These are phyloP conservation scores for Globisporangium mamillatum DNA, from an alignment of 352 stramenopile genomes.

Conservation along the genomic window DNA sequence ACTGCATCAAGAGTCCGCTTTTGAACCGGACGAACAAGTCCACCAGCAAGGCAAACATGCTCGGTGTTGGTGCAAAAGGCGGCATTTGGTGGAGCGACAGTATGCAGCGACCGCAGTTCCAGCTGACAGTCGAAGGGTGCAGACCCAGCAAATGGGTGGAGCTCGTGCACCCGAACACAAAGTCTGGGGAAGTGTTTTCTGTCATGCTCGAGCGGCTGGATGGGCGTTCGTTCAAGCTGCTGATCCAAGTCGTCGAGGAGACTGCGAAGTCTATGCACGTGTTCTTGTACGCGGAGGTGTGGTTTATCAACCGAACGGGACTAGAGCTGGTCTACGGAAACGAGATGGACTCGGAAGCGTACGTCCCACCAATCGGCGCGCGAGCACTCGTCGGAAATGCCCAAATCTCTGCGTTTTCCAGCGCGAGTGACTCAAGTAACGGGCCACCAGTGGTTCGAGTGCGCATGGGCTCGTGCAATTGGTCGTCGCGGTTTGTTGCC, in stretches of 20 bases:
- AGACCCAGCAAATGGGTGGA: constrained; percentile 66
- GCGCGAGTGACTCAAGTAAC: constrained; percentile 22
- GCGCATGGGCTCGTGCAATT: constrained; percentile 50
- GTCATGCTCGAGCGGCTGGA: constrained; percentile 61
- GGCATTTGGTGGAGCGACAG: constrained; percentile 79
- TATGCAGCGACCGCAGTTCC: constrained; percentile 64
- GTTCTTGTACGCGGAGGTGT: constrained; percentile 62
- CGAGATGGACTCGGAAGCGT: constrained; percentile 55
- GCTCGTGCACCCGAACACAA: constrained; percentile 41
- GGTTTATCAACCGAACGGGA: constrained; percentile 81
- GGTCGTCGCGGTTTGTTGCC: constrained; percentile 68
- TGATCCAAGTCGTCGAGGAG: constrained; percentile 60
- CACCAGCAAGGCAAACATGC: constrained; percentile 28
- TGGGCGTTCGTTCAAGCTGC: constrained; percentile 59
- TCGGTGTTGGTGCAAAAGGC: constrained; percentile 56
- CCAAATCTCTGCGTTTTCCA: constrained; percentile 73
- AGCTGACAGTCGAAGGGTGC: constrained; percentile 65
- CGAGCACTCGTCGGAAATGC: constrained; percentile 70
- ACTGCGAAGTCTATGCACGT: constrained; percentile 43
- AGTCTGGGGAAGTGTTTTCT: constrained; percentile 51
- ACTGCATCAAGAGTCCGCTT: constrained; percentile 39
- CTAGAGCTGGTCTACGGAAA: constrained; percentile 74
- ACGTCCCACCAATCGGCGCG: constrained; percentile 48
- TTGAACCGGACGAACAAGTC: constrained; percentile 30
- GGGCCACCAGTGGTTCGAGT: constrained; percentile 50